Evolutionary conservation across 495 filamentous ascomycete genomes (phyloP), one percentile per base, ranked within the genome.

Genomic region (Penicillium odoratum): DNA sequence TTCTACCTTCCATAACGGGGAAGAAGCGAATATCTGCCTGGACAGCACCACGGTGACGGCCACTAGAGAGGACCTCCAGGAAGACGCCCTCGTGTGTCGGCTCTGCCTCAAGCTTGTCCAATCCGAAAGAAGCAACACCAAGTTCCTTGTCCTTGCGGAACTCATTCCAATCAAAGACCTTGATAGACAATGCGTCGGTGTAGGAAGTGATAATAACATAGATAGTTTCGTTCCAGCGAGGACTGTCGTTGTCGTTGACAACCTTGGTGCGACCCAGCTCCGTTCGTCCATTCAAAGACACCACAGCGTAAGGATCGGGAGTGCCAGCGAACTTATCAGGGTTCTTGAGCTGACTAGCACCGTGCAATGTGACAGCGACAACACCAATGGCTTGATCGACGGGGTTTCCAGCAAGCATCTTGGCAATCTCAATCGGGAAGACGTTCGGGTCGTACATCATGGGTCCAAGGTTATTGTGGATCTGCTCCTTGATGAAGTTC

Each of bases 371-470:
- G 56, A 99, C 79, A 15, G 92, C 92, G 48, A 98, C 69, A 25
- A 98, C 92, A 67, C 94, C 94, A 67, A 99, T 95, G 15, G 94
- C 93, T 73, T 94, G 90, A 72, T 99, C 95, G 48, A 98, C 87
- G 0, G 95, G 84, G 50, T 88, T 91, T 57, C 94, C 94, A n/a
- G 93, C 89, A 53, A 99, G 83, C 90, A 99, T 92, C 79, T 99
- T 98, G 53, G 94, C 94, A 53, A 99, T 90, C 66, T 99, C 95
- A 61, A 99, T 91, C 18, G 94, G 96, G 82, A 98, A 99, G 31
- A 96, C 92, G 65, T 98, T 96, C 7, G 94, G 94, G 48, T 85
- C 88, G 64, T 98, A 98, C 88, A 98, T 93, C 87, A 99, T 98
- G 10, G 94, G 94, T 3, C 85, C 85, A 36, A 98, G 77, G 62